Base-by-base conservation (phyloP, 2,329 filamentous ascomycete genomes). In the Aspergillus tamarii region DNA sequence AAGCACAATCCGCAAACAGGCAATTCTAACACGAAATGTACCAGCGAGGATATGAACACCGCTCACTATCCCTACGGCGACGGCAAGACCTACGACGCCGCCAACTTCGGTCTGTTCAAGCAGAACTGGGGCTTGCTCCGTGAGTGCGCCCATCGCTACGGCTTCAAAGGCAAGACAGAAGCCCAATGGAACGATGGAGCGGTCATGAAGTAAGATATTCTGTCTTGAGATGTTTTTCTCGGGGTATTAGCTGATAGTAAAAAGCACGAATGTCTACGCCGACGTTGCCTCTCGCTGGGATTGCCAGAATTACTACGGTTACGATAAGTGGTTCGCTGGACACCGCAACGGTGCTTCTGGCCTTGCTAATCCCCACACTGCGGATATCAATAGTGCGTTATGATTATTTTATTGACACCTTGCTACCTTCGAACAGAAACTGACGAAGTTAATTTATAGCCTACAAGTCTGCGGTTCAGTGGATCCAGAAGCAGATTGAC, bases 401-500 rank as follows among this genome's bases (percentile, higher is more conserved):
- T 3, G 1, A n/a, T 12, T 32, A 1, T 32, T 12, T 4, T 10
- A 30, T 30, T 32, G 2, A 16, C 12, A 11, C n/a, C 0, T n/a
- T 30, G 26, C 3, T 1, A 2, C 10, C 21, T 2, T 6, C 1
- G 48, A 19, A 5, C 16, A n/a, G 28, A n/a, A 7, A 10, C 48
- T 52, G n/a, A 32, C 14, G 16, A 6, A 32, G 5, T 14, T 2
- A 10, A 9, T 12, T 30, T 21, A 26, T 12, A 69, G 68, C 32
- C 19, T 77, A 76, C 58, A 74, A 71, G 54, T 59, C 54, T 14
- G 73, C 69, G 2, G 63, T 74, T n/a, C 39, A 63, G 19, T 76
- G 73, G 73, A 76, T 74, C 52, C 67, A 75, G 57, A 26, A 65
- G 34, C 72, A 74, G 66, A 67, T 75, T 52, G 68, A 70, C 28